Conservation (phyloP, 352 stramenopile species). For the Pythium dissimile region DNA sequence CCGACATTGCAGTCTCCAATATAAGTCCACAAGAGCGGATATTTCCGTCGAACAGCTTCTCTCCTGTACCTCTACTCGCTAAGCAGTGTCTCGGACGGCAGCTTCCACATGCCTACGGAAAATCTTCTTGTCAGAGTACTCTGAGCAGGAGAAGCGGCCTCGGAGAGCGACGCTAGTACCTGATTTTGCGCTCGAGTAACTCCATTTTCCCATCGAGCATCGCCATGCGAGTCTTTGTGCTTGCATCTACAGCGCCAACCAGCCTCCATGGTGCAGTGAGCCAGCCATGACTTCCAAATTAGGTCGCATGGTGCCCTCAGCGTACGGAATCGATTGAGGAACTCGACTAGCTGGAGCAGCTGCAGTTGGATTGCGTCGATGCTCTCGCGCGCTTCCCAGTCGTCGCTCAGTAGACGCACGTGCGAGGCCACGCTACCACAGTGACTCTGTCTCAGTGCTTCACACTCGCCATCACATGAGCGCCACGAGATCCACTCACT, state of each 20-base stretch:
- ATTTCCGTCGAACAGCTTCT: background rate
- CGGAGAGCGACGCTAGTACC: constrained; percentile 24
- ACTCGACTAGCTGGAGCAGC: constrained; percentile 54
- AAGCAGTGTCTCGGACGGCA: background rate
- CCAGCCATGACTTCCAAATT: too few species aligned
- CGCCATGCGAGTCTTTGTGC: constrained; percentile 34
- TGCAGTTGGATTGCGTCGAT: constrained; percentile 48
- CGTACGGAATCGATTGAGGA: constrained; percentile 63
- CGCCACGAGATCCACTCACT: background rate
- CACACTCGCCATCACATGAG: background rate
- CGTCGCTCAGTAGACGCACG: constrained; percentile 35
- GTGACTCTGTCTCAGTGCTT: background rate
- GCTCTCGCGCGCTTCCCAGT: constrained; percentile 48
- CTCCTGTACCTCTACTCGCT: background rate
- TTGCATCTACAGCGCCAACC: constrained; percentile 31
- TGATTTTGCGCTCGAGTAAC: constrained; percentile 37
- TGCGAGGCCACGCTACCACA: constrained; percentile 5
- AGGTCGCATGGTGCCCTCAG: too few species aligned
- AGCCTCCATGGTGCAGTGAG: too few species aligned
- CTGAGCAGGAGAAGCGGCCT: too few species aligned
- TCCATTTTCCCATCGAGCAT: constrained; percentile 42
- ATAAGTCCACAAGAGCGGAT: too few species aligned
- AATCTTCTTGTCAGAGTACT: too few species aligned
- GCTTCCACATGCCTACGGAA: constrained; percentile 7
- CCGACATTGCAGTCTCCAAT: too few species aligned